Percentiles rank a stretch among this genome's conserved stretches.
Conservation (phyloP, 176 grass and related monocot species). For the Triticum monococcum region DNA sequence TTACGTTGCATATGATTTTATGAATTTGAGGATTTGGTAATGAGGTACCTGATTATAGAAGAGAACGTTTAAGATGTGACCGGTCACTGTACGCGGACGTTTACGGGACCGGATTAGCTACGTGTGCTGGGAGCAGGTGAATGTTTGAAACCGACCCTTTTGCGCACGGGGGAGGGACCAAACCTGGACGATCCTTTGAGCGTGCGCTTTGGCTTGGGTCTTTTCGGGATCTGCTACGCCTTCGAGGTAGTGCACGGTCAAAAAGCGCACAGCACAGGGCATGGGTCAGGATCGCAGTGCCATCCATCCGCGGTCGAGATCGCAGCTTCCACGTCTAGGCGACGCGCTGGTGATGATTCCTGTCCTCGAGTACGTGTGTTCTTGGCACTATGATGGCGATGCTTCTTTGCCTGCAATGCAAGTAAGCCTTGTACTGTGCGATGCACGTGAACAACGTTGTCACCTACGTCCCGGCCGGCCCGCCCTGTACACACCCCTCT, state of each 20-base stretch:
- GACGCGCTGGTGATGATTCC: background rate
- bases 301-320: conserved; percentile 21
- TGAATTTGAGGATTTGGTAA: no score
- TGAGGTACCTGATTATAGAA: no score
- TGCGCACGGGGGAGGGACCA: no score
- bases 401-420: conserved; percentile 28
- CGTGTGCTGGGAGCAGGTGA: no score
- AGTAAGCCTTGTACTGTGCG: background rate
- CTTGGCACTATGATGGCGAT: conserved; percentile 13
- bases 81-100: no score
- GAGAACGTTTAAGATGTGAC: no score
- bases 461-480: background rate
- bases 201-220: background rate
- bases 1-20: no score
- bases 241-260: conserved; percentile 13
- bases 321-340: background rate
- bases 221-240: background rate
- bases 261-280: conserved; percentile 27
- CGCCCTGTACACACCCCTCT: background rate
- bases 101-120: no score
- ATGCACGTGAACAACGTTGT: conserved; percentile 19
- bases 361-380: conserved; percentile 21
- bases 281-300: background rate
- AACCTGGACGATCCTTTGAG: background rate
- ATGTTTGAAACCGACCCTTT: no score